phyloP scores from a whole-genome alignment of 306 rosid species.

The Begonia masoniana region DNA sequence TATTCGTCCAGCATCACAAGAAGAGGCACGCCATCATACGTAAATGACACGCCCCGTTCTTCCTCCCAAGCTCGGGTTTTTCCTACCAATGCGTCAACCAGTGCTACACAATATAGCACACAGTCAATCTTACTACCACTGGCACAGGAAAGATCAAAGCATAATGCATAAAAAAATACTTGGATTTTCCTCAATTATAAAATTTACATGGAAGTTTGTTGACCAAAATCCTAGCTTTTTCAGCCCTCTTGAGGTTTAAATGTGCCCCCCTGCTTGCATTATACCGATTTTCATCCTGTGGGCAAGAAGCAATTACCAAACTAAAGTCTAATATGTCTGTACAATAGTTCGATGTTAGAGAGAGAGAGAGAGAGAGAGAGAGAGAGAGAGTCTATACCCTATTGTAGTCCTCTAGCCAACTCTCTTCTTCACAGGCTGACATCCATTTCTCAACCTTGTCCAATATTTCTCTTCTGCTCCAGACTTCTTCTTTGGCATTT shows the following conservation, averaged over 20 bases:
- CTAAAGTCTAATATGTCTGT: too few species aligned
- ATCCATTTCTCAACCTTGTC: conserved; percentile 99
- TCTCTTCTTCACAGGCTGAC: conserved; percentile 99
- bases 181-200: background rate
- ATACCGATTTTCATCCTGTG: conserved; percentile 93
- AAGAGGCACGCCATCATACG: conserved; percentile 92
- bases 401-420: conserved; percentile 99
- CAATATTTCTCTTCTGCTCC: conserved; percentile 88
- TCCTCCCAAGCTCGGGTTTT: conserved; percentile 98
- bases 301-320: too few species aligned
- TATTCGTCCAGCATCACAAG: conserved; percentile 97
- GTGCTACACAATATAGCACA: conserved; percentile 38
- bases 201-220: conserved; percentile 82
- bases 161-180: too few species aligned
- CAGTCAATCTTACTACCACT: too few species aligned
- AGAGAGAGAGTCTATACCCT: conserved; percentile 39
- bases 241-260: conserved; percentile 94
- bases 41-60: conserved; percentile 61
- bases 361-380: background rate
- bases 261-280: conserved; percentile 99
- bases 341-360: background rate
- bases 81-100: conserved; percentile 81
- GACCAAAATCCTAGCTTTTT: conserved; percentile 89
- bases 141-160: too few species aligned
- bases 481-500: conserved; percentile 79